These are phyloP conservation scores for Nemania sp. DNA, from an alignment of 2,329 filamentous ascomycete genomes.

Conservation along the genomic window DNA sequence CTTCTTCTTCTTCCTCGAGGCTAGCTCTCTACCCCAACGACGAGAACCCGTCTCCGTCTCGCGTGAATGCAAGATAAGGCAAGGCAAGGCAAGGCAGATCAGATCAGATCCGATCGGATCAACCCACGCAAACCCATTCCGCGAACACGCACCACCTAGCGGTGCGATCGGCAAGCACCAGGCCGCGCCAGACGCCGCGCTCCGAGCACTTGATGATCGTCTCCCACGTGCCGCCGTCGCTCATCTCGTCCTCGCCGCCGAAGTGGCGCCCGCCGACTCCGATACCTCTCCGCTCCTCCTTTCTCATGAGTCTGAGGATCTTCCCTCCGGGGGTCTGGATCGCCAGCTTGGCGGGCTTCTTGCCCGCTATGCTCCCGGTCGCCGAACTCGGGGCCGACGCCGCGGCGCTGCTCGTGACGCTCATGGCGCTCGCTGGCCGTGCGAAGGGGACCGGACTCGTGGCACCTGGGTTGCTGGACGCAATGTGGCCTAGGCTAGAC, in stretches of 20 bases:
- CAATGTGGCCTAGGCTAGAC: conserved; percentile 48
- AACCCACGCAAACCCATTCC: conserved; percentile 70
- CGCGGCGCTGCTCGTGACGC: conserved; percentile 63
- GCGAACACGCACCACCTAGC: conserved; percentile 92
- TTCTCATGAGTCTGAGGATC: conserved; percentile 84
- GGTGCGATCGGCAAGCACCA: conserved; percentile 82
- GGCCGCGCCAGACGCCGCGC: conserved; percentile 76
- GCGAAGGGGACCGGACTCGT: conserved; percentile 65
- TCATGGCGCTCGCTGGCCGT: conserved; percentile 66
- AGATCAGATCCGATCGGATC: too few relatives aligned
- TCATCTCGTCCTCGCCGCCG: conserved; percentile 58
- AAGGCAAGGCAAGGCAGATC: too few relatives aligned
- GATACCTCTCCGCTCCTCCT: conserved; percentile 65
- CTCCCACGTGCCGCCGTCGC: conserved; percentile 80
- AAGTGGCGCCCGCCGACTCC: conserved; percentile 49
- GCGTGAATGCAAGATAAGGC: neutral
- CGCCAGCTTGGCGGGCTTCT: conserved; percentile 92
- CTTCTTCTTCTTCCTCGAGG: neutral
- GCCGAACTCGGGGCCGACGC: conserved; percentile 61
- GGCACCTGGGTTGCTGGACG: conserved; percentile 52
- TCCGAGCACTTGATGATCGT: conserved; percentile 91
- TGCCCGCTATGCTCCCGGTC: conserved; percentile 56
- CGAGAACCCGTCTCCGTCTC: neutral
- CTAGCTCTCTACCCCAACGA: neutral
- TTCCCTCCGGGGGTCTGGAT: conserved; percentile 95